A percentile compares a stretch with the other conserved stretches of the same genome.
Evolutionary conservation across 2,329 filamentous ascomycete genomes (phyloP).

Genomic region (Botrytis fabae): DNA sequence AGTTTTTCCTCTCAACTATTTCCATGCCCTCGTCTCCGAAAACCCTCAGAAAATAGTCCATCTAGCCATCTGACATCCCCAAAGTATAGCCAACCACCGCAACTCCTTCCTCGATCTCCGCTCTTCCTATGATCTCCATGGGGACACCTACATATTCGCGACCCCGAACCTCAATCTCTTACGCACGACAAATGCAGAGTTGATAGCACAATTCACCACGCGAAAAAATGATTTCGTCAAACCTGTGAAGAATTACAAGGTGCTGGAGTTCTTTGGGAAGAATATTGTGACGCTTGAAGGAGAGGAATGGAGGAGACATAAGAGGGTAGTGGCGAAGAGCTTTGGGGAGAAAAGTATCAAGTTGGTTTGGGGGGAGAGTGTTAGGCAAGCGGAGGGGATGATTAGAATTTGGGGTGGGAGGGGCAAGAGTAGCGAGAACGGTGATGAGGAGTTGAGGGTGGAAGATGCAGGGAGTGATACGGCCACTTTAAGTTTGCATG

Average conservation of each 20-base stretch:
- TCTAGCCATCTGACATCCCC: conserved; percentile 15
- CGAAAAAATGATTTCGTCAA: conserved; percentile 39
- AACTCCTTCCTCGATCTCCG: conserved; percentile 27
- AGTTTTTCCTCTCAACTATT: background rate
- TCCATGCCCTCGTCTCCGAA: background rate
- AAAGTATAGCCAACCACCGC: conserved; percentile 29
- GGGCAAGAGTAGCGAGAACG: conserved; percentile 40
- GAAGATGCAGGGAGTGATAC: conserved; percentile 47
- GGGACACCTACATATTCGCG: conserved; percentile 38
- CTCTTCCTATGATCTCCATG: conserved; percentile 25
- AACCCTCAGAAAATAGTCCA: background rate
- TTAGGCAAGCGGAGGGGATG: conserved; percentile 49
- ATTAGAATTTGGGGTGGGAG: conserved; percentile 48
- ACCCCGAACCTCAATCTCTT: conserved; percentile 30
- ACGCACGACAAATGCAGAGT: conserved; percentile 36
- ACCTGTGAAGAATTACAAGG: conserved; percentile 36
- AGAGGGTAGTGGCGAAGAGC: conserved; percentile 38
- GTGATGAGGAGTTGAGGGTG: conserved; percentile 39
- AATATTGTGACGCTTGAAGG: conserved; percentile 40
- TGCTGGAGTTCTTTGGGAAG: conserved; percentile 40
- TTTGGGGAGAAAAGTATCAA: conserved; percentile 50
- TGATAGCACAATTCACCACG: conserved; percentile 34
- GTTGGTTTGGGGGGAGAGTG: conserved; percentile 46
- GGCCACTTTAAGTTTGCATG: conserved; percentile 53
- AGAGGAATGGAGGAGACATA: conserved; percentile 39